A percentile compares a stretch with the other conserved stretches of the same genome.
Conservation (phyloP, 345 rosid genomes). For the Bruguiera sexangula region DNA sequence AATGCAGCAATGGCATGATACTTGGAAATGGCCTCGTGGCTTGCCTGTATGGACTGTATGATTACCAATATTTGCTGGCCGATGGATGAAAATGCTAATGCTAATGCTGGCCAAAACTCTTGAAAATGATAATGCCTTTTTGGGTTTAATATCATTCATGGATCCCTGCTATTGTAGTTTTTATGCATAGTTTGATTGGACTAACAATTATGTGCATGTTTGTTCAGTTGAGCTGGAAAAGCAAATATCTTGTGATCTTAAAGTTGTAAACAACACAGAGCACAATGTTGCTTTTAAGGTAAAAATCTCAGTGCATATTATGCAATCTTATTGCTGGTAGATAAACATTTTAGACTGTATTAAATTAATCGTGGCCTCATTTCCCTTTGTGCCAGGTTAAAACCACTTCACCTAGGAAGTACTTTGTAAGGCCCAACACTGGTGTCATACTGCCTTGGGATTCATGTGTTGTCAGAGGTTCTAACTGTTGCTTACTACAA, state of each 20-base stretch:
- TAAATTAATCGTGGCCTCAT: neutral
- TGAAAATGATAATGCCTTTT: neutral
- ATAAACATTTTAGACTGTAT: neutral
- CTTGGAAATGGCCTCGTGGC: no score
- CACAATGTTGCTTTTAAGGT: slow-evolving; percentile 81
- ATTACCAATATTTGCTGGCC: no score
- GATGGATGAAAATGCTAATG: no score
- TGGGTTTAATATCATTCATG: neutral
- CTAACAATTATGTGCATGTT: slow-evolving; percentile 18
- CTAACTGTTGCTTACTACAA: slow-evolving; percentile 8
- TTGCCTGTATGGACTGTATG: no score
- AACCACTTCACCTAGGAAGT: slow-evolving; percentile 96
- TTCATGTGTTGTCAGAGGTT: slow-evolving; percentile 70
- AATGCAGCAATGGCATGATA: no score
- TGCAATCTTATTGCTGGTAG: neutral
- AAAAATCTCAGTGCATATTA: slow-evolving; percentile 8
- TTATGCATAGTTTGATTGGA: slow-evolving; percentile 2
- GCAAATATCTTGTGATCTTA: slow-evolving; percentile 67
- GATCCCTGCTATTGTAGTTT: no score
- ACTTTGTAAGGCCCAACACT: slow-evolving; percentile 93
- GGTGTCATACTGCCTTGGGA: slow-evolving; percentile 81
- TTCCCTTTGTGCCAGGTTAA: slow-evolving; percentile 54
- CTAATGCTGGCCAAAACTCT: no score
- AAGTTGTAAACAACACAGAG: slow-evolving; percentile 68
- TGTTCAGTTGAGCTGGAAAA: slow-evolving; percentile 67